Percentiles rank a stretch among this genome's conserved stretches.
These are phyloP conservation scores for Chimonanthus salicifolius DNA, from an alignment of 164 flowering plant genomes.

Conservation along the genomic window DNA sequence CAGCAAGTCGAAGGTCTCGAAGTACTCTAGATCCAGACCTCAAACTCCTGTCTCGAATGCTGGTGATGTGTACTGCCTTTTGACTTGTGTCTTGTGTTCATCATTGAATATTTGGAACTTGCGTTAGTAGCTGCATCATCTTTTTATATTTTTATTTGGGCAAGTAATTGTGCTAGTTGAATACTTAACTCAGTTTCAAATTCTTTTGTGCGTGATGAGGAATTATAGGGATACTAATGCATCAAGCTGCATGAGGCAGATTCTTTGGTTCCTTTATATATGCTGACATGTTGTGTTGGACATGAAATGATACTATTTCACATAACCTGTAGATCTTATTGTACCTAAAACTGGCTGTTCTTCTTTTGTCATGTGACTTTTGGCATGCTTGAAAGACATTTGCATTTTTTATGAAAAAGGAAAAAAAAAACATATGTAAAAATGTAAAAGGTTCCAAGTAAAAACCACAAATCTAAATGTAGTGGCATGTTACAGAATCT, in stretches of 20 bases:
- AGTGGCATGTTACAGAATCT: too few relatives aligned
- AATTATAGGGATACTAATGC: neutral
- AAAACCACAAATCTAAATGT: too few relatives aligned
- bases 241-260: neutral
- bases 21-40: slow-evolving; percentile 39
- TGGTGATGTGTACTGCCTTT: slow-evolving; percentile 33
- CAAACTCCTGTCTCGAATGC: slow-evolving; percentile 60
- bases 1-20: slow-evolving; percentile 46
- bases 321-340: too few relatives aligned
- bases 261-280: too few relatives aligned
- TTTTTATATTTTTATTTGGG: too few relatives aligned
- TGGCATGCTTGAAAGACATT: too few relatives aligned
- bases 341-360: too few relatives aligned
- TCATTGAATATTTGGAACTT: neutral
- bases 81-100: neutral
- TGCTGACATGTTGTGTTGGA: neutral
- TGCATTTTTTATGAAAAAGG: too few relatives aligned
- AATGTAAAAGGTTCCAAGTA: too few relatives aligned
- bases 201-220: neutral
- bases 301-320: neutral
- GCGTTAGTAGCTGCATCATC: neutral
- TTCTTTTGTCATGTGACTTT: too few relatives aligned
- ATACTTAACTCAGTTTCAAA: neutral
- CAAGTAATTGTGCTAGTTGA: neutral
- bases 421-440: too few relatives aligned